A percentile compares a stretch with the other conserved stretches of the same genome.
phyloP scores from a whole-genome alignment of 2,329 filamentous ascomycete species.

The Emergomyces orientalis region DNA sequence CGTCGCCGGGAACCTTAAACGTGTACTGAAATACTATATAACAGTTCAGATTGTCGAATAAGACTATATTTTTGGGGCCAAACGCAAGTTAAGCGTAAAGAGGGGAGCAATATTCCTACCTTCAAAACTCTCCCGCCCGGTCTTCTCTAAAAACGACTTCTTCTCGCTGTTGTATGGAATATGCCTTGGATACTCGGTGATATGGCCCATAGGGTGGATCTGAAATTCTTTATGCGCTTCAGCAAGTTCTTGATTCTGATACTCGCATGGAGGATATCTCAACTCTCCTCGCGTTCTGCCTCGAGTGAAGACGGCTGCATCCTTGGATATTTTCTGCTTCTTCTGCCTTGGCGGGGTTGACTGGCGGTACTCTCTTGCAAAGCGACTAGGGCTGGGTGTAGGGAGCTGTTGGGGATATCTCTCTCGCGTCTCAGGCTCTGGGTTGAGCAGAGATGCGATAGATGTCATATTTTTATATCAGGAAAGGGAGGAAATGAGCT shows the following conservation, averaged over 20 bases:
- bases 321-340: slow-evolving; percentile 54
- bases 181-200: slow-evolving; percentile 55
- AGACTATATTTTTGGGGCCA: background rate
- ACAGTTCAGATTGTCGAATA: background rate
- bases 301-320: slow-evolving; percentile 53
- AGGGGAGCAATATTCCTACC: background rate
- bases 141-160: slow-evolving; percentile 78
- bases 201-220: slow-evolving; percentile 55
- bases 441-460: slow-evolving; percentile 58
- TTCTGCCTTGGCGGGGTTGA: slow-evolving; percentile 22
- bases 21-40: slow-evolving; percentile 73
- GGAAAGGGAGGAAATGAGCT: background rate
- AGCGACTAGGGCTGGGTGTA: slow-evolving; percentile 35
- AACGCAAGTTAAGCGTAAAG: slow-evolving; percentile 14
- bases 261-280: slow-evolving; percentile 66
- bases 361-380: slow-evolving; percentile 32
- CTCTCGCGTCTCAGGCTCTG: slow-evolving; percentile 38
- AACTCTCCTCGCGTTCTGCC: slow-evolving; percentile 56
- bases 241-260: slow-evolving; percentile 48
- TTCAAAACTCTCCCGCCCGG: slow-evolving; percentile 59
- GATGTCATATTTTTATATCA: slow-evolving; percentile 47
- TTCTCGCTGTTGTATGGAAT: slow-evolving; percentile 95
- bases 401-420: slow-evolving; percentile 23
- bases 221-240: slow-evolving; percentile 54
- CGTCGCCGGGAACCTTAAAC: slow-evolving; percentile 61